Conservation (phyloP, 1,139 yeast genomes). For the Taphrina betulina region DNA sequence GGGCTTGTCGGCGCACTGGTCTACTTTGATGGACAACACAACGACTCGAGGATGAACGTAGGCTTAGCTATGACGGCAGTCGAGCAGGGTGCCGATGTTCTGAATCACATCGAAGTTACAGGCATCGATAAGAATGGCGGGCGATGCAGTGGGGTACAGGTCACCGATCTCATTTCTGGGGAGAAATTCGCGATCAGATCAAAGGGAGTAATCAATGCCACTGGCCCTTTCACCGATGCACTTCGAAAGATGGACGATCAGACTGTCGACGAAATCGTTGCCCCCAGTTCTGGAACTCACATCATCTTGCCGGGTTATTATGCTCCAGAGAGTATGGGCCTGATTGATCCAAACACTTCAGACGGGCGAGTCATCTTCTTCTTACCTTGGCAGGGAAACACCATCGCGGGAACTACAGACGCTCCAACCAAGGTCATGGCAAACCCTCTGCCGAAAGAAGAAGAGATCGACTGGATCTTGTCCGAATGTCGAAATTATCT, state of each 20-base stretch:
- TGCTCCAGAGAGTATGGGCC: constrained; percentile 84
- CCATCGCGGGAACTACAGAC: constrained; percentile 95
- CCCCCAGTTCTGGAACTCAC: constrained; percentile 93
- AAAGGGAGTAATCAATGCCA: constrained; percentile 81
- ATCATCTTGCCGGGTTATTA: constrained; percentile 88
- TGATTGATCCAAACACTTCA: constrained; percentile 85
- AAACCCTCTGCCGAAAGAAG: constrained; percentile 83
- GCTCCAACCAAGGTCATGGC: constrained; percentile 60
- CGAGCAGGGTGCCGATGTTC: constrained; percentile 82
- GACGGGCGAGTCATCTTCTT: constrained; percentile 98
- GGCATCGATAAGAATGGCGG: constrained; percentile 61
- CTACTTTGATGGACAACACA: constrained; percentile 92
- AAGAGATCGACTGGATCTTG: constrained; percentile 84
- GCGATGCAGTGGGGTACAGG: constrained; percentile 70
- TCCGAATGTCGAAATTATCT: constrained; percentile 85
- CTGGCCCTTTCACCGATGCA: constrained; percentile 89
- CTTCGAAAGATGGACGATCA: constrained; percentile 79
- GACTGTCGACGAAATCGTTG: constrained; percentile 68
- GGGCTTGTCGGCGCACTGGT: constrained; percentile 86
- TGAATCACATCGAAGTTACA: constrained; percentile 81
- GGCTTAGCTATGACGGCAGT: constrained; percentile 83
- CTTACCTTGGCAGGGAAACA: constrained; percentile 97
- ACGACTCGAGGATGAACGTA: constrained; percentile 87
- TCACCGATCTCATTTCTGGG: constrained; percentile 53
- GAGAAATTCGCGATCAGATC: constrained; percentile 53